These are phyloP conservation scores for Saposhnikovia divaricata DNA, from an alignment of 129 eudicot genomes.

Conservation along the genomic window DNA sequence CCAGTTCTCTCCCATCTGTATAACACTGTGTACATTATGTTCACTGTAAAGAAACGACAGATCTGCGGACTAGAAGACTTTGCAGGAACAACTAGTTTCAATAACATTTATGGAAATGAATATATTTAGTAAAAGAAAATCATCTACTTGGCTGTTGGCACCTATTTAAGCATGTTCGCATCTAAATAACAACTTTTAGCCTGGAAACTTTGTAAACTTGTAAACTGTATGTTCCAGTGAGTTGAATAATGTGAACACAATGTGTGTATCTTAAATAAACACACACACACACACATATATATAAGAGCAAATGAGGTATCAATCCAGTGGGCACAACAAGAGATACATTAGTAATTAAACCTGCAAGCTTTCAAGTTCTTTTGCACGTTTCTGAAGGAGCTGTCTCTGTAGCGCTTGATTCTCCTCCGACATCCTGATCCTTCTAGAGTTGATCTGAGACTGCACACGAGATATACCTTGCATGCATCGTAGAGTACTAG, in stretches of 20 bases:
- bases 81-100: neutral
- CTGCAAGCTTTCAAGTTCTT: conserved; percentile 66
- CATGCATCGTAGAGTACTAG: conserved; percentile 78
- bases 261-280: neutral
- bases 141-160: neutral
- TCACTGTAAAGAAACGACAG: neutral
- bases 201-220: neutral
- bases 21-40: neutral
- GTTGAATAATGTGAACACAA: neutral
- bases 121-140: neutral
- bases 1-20: conserved; percentile 86
- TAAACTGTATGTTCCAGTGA: neutral
- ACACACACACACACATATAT: too few species aligned
- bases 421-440: conserved; percentile 84
- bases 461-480: conserved; percentile 86
- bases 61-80: neutral
- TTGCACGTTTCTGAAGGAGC: conserved; percentile 72
- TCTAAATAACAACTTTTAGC: neutral
- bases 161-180: neutral
- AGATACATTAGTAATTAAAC: conserved; percentile 24
- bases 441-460: conserved; percentile 70
- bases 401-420: conserved; percentile 81
- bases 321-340: neutral
- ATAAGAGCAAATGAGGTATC: neutral
- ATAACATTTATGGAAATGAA: neutral